Evolutionary conservation across 805 yeast genomes (phyloP).

Genomic region (Starmera amethionina): DNA sequence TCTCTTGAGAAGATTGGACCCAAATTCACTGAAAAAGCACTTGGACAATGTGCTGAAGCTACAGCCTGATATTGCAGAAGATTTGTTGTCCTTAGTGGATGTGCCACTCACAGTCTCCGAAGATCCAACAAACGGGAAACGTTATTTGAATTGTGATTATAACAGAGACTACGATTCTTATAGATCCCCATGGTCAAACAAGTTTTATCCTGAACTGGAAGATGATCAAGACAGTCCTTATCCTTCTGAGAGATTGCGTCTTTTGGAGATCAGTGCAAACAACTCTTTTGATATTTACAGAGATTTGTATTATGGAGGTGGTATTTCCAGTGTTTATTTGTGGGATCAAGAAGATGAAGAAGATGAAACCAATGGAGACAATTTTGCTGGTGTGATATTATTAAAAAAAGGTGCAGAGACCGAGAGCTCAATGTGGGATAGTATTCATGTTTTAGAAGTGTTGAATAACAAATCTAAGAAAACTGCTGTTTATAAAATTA

Average conservation of each 20-base stretch:
- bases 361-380: conserved; percentile 29
- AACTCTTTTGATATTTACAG: conserved; percentile 88
- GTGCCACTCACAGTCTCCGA: conserved; percentile 52
- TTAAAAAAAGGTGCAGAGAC: conserved; percentile 57
- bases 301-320: conserved; percentile 93
- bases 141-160: conserved; percentile 81
- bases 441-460: conserved; percentile 86
- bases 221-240: conserved; percentile 62
- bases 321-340: conserved; percentile 76
- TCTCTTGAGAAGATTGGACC: conserved; percentile 65
- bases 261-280: conserved; percentile 72
- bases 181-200: conserved; percentile 86
- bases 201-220: conserved; percentile 48
- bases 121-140: conserved; percentile 36
- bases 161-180: conserved; percentile 90
- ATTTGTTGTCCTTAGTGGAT: conserved; percentile 77
- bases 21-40: conserved; percentile 41
- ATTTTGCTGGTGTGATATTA: conserved; percentile 87
- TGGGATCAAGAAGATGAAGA: conserved; percentile 74
- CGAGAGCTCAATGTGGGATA: conserved; percentile 54
- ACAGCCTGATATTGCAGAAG: conserved; percentile 67
- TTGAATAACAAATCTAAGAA: conserved; percentile 25
- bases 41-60: conserved; percentile 35
- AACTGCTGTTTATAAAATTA: conserved; percentile 51
- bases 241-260: conserved; percentile 59